Base-by-base conservation (phyloP, 2,329 filamentous ascomycete species). In the Gremmenia infestans region DNA sequence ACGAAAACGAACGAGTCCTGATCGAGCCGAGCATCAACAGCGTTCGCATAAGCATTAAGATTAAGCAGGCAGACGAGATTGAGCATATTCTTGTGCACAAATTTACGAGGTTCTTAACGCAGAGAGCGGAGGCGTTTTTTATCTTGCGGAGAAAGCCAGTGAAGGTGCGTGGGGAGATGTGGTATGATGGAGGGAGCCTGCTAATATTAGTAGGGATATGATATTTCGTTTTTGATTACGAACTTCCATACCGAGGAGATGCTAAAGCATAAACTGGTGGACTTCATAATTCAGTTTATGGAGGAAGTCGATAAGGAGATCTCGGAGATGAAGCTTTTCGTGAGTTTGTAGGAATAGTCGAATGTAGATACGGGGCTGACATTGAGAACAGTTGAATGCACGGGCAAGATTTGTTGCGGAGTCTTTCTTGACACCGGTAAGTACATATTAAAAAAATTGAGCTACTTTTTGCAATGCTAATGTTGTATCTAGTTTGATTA, bases 261-360 rank as follows among this genome's bases (percentile, higher is more conserved):
- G 91, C 74, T 97, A 71, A 97, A 97, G 80, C 93, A 99, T 73
- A 97, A 99, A 79, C 81, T 99, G 65, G 95, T 99, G 36, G 94
- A 99, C 73, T 99, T 99, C 70, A 96, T 99, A 65, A 97, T 99
- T 63, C 87, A 97, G 70, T 99, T 99, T 70, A 97, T 99, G 93
- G 93, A 99, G 74, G 94, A 99, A 73, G 95, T 99, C 4, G 95
- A 99, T 74, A 99, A 99, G 80, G 94, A 99, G 74, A 99, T 99
- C 58, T 97, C 94, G 3, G 95, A 99, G 77, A 97, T 99, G 94
- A 99, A 99, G 82, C 87, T 99, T 68, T 99, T 99, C 74, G 93
- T 97, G 82, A 65, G 90, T 79, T 45, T 35, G 48, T n/a, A 45
- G n/a, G 2, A 9, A 19, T 19, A 2, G 40, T 14, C 22, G 17